Conservation (phyloP, 2,329 filamentous ascomycete species). For the Trichoderma lentiforme region DNA sequence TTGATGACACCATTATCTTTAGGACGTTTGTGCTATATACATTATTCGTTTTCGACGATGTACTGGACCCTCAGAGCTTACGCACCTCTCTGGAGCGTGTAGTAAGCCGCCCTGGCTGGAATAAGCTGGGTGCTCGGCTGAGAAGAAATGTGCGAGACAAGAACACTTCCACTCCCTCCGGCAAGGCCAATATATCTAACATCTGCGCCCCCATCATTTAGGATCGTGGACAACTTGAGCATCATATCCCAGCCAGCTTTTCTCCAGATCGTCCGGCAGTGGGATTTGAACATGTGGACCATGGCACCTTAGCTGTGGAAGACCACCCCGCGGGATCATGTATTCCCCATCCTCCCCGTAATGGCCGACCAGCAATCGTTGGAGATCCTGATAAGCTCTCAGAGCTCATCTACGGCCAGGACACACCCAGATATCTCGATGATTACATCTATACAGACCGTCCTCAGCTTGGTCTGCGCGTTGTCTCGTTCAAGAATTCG, state of each 20-base stretch:
- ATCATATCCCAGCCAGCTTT: slow-evolving; percentile 33
- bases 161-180: slow-evolving; percentile 30
- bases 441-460: slow-evolving; percentile 42
- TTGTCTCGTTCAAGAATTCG: slow-evolving; percentile 47
- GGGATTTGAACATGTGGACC: slow-evolving; percentile 35
- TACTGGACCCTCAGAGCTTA: slow-evolving; percentile 42
- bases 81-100: slow-evolving; percentile 35
- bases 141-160: slow-evolving; percentile 4
- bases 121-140: slow-evolving; percentile 45
- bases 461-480: slow-evolving; percentile 46
- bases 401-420: slow-evolving; percentile 17
- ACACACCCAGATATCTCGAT: slow-evolving; percentile 29
- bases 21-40: slow-evolving; percentile 3
- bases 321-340: slow-evolving; percentile 40
- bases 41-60: slow-evolving; percentile 39
- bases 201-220: background rate
- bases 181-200: background rate
- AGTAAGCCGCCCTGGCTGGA: slow-evolving; percentile 44
- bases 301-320: slow-evolving; percentile 34
- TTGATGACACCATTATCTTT: slow-evolving; percentile 1
- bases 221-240: slow-evolving; percentile 27
- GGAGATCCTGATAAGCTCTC: slow-evolving; percentile 20
- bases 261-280: slow-evolving; percentile 37
- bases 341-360: slow-evolving; percentile 33
- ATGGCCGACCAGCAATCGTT: slow-evolving; percentile 19